phyloP scores from a whole-genome alignment of 78 protist genomes.

The Chrysochromulina tobinii region DNA sequence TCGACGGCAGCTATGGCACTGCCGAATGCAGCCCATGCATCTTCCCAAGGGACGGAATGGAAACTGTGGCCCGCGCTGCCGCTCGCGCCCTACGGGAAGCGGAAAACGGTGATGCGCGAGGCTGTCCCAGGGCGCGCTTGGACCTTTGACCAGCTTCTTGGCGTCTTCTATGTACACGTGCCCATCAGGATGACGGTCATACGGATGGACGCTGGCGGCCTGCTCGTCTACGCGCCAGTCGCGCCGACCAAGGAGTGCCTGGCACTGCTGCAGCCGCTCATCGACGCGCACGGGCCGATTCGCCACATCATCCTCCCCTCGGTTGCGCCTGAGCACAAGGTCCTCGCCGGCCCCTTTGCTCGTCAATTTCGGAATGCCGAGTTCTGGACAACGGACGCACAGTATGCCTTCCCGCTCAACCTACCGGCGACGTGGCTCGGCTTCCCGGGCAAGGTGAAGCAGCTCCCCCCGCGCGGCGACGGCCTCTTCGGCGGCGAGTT shows the following conservation, averaged over 20 bases:
- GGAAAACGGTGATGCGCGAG: neutral
- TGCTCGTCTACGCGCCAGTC: constrained; percentile 33
- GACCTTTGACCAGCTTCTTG: constrained; percentile 27
- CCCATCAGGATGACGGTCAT: constrained; percentile 15
- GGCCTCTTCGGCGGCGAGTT: constrained; percentile 16
- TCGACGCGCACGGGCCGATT: constrained; percentile 1
- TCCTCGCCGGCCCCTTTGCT: constrained; percentile 31
- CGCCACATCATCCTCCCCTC: constrained; percentile 20
- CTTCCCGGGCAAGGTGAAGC: neutral
- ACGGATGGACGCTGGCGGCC: neutral
- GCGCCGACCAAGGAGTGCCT: constrained; percentile 39
- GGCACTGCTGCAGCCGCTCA: neutral
- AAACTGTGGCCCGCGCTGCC: constrained; percentile 5
- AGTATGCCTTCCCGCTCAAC: constrained; percentile 12
- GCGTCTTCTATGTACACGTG: neutral
- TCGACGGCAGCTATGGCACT: too few relatives aligned
- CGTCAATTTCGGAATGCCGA: neutral
- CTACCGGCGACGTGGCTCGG: constrained; percentile 10
- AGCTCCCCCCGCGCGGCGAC: neutral
- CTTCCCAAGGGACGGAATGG: neutral
- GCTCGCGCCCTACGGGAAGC: neutral
- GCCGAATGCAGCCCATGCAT: neutral
- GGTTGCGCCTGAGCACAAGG: constrained; percentile 1
- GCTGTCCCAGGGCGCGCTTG: neutral
- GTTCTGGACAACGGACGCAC: neutral